Percentiles rank a stretch among this genome's conserved stretches.
Evolutionary conservation across 257 asterid species (phyloP).

Genomic region (Phtheirospermum japonicum): DNA sequence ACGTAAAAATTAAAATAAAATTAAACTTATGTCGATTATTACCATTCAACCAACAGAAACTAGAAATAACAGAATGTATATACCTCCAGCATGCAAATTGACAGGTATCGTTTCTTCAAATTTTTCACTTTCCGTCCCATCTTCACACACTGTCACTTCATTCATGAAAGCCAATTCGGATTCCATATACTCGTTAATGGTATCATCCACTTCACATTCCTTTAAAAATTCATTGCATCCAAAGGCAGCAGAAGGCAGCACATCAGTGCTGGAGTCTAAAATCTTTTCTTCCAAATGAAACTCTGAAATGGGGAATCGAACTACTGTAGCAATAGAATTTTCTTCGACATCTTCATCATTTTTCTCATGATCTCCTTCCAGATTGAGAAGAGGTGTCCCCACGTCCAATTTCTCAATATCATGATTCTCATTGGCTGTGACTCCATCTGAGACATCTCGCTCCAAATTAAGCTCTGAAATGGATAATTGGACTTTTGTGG

Average conservation of each 20-base stretch:
- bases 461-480: constrained; percentile 12
- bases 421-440: constrained; percentile 15
- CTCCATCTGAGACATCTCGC: constrained; percentile 20
- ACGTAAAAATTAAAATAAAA: background rate
- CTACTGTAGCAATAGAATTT: constrained; percentile 16
- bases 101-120: constrained; percentile 1
- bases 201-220: constrained; percentile 46
- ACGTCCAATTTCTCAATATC: constrained; percentile 10
- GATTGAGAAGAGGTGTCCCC: constrained; percentile 13
- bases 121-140: constrained; percentile 17
- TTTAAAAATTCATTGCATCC: constrained; percentile 28
- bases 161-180: constrained; percentile 32
- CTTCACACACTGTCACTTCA: constrained; percentile 1
- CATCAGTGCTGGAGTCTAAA: constrained; percentile 25
- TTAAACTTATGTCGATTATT: background rate
- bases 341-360: constrained; percentile 24
- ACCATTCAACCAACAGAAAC: constrained; percentile 11
- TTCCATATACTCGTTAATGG: constrained; percentile 41
- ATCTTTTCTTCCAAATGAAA: constrained; percentile 28
- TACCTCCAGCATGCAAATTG: constrained; percentile 30
- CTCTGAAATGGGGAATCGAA: constrained; percentile 27
- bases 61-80: background rate
- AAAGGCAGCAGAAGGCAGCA: constrained; percentile 26
- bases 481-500: constrained; percentile 18
- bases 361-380: constrained; percentile 15